Evolutionary conservation across 2,329 filamentous ascomycete species (phyloP), one percentile per base, ranked within the genome.

Genomic region (Aspergillus flavus): DNA sequence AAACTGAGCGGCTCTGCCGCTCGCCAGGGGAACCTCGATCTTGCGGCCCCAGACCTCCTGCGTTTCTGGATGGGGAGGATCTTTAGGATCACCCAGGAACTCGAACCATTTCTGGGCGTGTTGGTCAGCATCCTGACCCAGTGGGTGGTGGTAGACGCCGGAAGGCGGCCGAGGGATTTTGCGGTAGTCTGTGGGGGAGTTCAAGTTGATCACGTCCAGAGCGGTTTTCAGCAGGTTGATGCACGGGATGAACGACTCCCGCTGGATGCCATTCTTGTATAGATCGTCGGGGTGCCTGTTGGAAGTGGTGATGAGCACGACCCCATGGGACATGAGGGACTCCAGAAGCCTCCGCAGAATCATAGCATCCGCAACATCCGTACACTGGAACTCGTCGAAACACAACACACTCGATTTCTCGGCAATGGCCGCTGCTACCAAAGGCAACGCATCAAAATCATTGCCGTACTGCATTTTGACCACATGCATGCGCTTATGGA

Each of bases 331-430:
- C 93, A 98, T 97, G 61, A 99, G 86, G 1, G 88, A 86, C 78
- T 98, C 94, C 10, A 99, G 87, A 6, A 99, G 89, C 84, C 92
- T 86, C 71, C 95, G 86, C 69, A 99, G 78, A 71, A 99, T 99
- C 95, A 99, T 99, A 71, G 95, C 95, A 81, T 98, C 94, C 19
- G 95, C 95, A 36, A 99, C 94, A 79, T 99, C 95, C 45, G 95
- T 99, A 75, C 94, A 97, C 76, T 99, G 95, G 75, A 99, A 99
- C 81, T 99, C 95, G 78, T 99, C 95, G 75, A 99, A 99, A 78
- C 95, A 99, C 46, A 99, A 83, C 30, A 99, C 92, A 62, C 91
- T 93, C 39, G 89, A 90, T 66, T 89, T 85, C 72, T 93, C 88
- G 7, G 95, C 95, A 75, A 99, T 95, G 74, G 95, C 91, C n/a